Conservation (phyloP, 352 stramenopile genomes). For the Phytophthora fragariaefolia region DNA sequence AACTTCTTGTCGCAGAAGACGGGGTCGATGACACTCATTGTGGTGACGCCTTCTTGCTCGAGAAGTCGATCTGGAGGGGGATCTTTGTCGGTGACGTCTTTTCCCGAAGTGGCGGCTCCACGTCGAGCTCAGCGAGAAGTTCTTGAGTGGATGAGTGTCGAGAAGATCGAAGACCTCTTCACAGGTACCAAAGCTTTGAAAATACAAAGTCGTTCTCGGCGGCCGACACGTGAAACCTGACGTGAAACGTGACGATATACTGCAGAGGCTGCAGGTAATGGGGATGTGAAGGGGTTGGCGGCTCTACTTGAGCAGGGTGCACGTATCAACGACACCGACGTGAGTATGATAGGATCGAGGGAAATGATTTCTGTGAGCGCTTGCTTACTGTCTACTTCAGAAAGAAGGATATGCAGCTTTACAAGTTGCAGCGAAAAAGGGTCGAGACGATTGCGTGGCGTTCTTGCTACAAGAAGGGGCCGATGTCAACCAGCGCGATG, state of each 20-base stretch:
- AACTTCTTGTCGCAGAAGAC: constrained; percentile 90
- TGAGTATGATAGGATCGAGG: constrained; percentile 1
- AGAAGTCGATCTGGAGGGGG: neutral
- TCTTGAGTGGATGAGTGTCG: constrained; percentile 41
- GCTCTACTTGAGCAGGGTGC: constrained; percentile 54
- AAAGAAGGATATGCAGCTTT: constrained; percentile 68
- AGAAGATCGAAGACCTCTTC: constrained; percentile 73
- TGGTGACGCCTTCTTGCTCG: constrained; percentile 1
- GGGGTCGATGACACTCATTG: constrained; percentile 74
- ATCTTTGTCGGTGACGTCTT: constrained; percentile 29
- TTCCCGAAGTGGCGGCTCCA: constrained; percentile 33
- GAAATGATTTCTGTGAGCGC: neutral
- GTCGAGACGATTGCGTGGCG: constrained; percentile 55
- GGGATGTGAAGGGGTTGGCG: constrained; percentile 42
- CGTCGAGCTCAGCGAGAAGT: neutral
- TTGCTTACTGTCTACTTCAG: constrained; percentile 22
- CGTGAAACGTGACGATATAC: neutral
- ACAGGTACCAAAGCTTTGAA: constrained; percentile 40
- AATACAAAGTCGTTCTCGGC: too few relatives aligned
- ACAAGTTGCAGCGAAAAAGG: constrained; percentile 65
- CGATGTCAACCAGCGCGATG: constrained; percentile 70
- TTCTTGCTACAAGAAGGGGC: constrained; percentile 57
- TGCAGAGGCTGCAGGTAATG: constrained; percentile 54
- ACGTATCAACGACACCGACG: constrained; percentile 65
- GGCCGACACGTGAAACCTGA: neutral